phyloP scores from a whole-genome alignment of 768 basidiomycete species.

The Russula emetica region DNA sequence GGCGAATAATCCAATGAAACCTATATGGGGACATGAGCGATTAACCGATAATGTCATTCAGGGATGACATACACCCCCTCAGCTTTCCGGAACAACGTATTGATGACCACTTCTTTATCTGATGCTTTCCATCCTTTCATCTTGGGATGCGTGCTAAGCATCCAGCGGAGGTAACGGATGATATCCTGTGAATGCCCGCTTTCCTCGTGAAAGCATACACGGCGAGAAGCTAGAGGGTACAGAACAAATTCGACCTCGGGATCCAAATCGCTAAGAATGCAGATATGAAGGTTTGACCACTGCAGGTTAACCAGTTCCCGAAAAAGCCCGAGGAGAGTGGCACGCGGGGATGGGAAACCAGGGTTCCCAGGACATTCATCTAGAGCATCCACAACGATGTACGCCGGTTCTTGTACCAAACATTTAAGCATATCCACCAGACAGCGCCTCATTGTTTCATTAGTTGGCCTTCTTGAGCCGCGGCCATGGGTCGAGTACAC shows the following conservation, averaged over 20 bases:
- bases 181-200: conserved; percentile 17
- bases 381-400: conserved; percentile 13
- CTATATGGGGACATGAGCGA: not conserved
- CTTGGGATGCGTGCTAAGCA: conserved; percentile 14
- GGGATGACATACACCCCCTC: conserved; percentile 14
- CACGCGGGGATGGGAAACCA: conserved; percentile 9
- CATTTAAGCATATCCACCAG: conserved; percentile 12
- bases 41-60: not conserved
- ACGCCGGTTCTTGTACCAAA: conserved; percentile 8
- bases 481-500: conserved; percentile 4
- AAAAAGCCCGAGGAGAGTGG: conserved; percentile 2
- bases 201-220: conserved; percentile 15
- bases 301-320: not conserved
- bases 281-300: conserved; percentile 7
- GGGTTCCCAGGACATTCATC: conserved; percentile 16
- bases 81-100: conserved; percentile 14
- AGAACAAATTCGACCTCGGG: conserved; percentile 10
- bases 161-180: conserved; percentile 11
- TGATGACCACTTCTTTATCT: conserved; percentile 7
- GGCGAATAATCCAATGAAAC: conserved; percentile 8
- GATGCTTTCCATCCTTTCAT: conserved; percentile 17
- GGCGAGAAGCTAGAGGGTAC: conserved; percentile 8
- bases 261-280: conserved; percentile 7
- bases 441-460: not conserved
- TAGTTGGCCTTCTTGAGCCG: conserved; percentile 4